Evolutionary conservation across 306 rosid species (phyloP).

Genomic region (Pyrus communis): DNA sequence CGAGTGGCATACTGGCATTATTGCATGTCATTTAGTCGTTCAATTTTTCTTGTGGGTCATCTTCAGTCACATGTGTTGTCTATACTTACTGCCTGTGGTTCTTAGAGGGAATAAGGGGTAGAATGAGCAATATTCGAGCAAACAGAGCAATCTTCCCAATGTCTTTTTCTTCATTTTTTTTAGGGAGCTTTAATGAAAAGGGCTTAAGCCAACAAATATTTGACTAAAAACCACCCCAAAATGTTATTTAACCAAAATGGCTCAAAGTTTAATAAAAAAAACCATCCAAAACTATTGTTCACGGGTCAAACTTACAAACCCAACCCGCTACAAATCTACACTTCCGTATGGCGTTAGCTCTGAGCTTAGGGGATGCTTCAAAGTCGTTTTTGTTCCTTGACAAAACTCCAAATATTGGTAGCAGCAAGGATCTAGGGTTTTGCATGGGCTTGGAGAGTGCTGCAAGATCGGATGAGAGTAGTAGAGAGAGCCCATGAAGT

Average conservation of each 20-base stretch:
- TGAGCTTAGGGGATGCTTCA: slow-evolving; percentile 68
- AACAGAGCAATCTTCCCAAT: background rate
- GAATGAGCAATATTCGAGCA: background rate
- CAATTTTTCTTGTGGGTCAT: background rate
- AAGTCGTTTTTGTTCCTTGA: slow-evolving; percentile 44
- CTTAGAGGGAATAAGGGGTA: background rate
- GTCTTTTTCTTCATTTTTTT: background rate
- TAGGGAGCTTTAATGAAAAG: no score
- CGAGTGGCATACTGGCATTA: no score
- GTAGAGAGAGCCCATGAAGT: background rate
- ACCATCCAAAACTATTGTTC: no score
- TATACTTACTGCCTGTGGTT: background rate
- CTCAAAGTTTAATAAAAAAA: no score
- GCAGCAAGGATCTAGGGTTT: slow-evolving; percentile 35
- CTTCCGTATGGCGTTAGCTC: slow-evolving; percentile 56
- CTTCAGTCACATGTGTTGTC: background rate
- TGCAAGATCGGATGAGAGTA: slow-evolving; percentile 15
- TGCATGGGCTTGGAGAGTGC: slow-evolving; percentile 42
- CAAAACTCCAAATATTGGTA: slow-evolving; percentile 22
- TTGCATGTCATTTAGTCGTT: background rate
- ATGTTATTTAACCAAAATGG: no score
- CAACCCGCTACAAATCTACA: no score
- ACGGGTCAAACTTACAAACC: no score
- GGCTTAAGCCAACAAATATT: no score
- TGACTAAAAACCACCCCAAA: no score